Conservation (phyloP, 768 basidiomycete species). For the Mycena vulgaris region DNA sequence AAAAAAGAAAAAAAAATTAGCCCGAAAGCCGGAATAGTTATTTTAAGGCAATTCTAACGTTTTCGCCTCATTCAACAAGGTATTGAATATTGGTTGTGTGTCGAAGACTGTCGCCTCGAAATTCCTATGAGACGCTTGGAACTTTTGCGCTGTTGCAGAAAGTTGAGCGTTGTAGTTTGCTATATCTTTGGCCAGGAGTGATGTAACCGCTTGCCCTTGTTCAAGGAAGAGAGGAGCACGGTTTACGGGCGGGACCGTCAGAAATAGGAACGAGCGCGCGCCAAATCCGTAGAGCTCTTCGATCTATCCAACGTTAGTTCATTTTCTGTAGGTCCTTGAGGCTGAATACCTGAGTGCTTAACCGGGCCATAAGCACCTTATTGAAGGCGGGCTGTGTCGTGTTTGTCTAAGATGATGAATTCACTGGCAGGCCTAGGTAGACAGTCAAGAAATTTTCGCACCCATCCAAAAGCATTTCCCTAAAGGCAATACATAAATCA, state of each 20-base stretch:
- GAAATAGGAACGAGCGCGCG: conserved; percentile 73
- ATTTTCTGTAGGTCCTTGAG: background rate
- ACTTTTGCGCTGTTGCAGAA: conserved; percentile 51
- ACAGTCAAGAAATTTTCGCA: conserved; percentile 37
- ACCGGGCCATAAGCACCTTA: conserved; percentile 51
- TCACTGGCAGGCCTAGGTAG: background rate
- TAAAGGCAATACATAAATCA: conserved; percentile 43
- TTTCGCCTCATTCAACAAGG: conserved; percentile 65
- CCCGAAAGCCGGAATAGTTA: background rate
- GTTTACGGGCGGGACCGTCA: conserved; percentile 74
- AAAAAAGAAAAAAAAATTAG: background rate
- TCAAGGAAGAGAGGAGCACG: conserved; percentile 63
- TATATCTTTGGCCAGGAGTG: conserved; percentile 54
- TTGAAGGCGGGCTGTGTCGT: conserved; percentile 55
- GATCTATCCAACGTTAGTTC: conserved; percentile 50
- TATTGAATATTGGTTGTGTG: conserved; percentile 72
- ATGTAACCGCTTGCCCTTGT: conserved; percentile 56
- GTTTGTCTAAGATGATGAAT: conserved; percentile 47
- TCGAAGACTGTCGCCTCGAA: conserved; percentile 68
- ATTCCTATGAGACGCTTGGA: conserved; percentile 58
- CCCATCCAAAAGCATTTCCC: conserved; percentile 67
- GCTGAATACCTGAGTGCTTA: conserved; percentile 48
- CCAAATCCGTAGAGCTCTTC: conserved; percentile 64
- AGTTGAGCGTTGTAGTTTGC: conserved; percentile 69
- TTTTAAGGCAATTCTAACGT: conserved; percentile 36